Base-by-base conservation (phyloP, 768 basidiomycete species). In the Mycena latifolia region DNA sequence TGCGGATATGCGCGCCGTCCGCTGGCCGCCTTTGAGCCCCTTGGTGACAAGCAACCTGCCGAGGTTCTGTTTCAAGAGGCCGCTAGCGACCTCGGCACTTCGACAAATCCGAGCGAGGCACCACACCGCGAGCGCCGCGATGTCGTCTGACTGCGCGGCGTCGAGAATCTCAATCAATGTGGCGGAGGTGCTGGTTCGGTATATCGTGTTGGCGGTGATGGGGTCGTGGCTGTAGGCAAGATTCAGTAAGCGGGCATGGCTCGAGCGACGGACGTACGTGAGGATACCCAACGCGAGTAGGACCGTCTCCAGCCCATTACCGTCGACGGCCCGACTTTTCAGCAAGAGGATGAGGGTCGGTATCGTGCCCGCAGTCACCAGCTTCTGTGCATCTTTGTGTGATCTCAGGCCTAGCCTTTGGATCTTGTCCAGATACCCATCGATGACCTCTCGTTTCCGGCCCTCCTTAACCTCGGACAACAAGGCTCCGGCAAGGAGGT, bases 131-230 rank as follows among this genome's bases (percentile, higher is more conserved):
- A 75, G 67, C 12, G 69, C 58, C 6, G 69, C 66, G 22, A 76
- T 63, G 20, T 73, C 70, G 47, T 71, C 66, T 8, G 71, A 74
- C 22, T 51, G 52, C 15, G 74, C 55, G 10, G 73, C 63, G 33
- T 71, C 70, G 56, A 74, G 51, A 9, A 76, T 69, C 45, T 72
- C 67, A 27, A 74, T 73, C 27, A 76, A 58, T 5, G 74, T 75
- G 15, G 45, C 31, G 1, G 70, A 59, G 6, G 70, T 76, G 37
- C 65, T 69, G 9, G 73, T 75, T 22, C 75, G 73, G 41, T 70
- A 73, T 24, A 75, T 73, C 31, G 71, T 73, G 59, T 76, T 75
- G 47, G 75, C 72, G 39, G 65, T 70, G 46, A 75, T 72, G 24
- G 74, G 64, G 33, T 75, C 74, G 54, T 71, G 63, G 5, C 73